These are phyloP conservation scores for Alternaria dauci DNA, from an alignment of 2,329 filamentous ascomycete genomes.

Conservation along the genomic window DNA sequence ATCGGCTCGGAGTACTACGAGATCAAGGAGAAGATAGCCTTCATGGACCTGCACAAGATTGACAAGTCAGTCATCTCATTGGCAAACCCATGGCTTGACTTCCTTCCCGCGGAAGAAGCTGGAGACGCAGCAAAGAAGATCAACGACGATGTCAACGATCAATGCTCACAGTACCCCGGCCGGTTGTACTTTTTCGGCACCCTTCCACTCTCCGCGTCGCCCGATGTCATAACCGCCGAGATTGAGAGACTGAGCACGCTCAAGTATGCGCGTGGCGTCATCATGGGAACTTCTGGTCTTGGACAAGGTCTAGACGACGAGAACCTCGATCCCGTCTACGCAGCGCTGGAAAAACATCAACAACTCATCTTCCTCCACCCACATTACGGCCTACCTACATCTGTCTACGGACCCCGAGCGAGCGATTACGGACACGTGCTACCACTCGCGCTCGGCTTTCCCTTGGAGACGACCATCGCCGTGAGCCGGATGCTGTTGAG, in stretches of 20 bases:
- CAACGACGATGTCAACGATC: conserved; percentile 78
- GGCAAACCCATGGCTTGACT: conserved; percentile 95
- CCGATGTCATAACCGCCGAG: conserved; percentile 68
- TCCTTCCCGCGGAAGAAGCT: conserved; percentile 70
- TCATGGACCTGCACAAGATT: conserved; percentile 88
- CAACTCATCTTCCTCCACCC: conserved; percentile 86
- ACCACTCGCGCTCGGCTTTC: conserved; percentile 85
- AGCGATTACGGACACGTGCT: conserved; percentile 87
- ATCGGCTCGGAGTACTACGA: conserved; percentile 86
- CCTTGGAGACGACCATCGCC: conserved; percentile 91
- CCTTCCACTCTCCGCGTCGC: conserved; percentile 75
- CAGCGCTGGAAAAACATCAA: conserved; percentile 69
- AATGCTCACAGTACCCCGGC: conserved; percentile 72
- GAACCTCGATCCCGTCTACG: conserved; percentile 74
- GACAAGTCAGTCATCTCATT: conserved; percentile 85
- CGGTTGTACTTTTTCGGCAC: conserved; percentile 84
- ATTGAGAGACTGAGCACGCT: conserved; percentile 69
- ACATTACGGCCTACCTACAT: conserved; percentile 84
- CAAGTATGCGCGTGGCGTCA: conserved; percentile 79
- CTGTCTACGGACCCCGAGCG: conserved; percentile 78
- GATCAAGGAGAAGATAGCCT: conserved; percentile 78
- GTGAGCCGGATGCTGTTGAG: conserved; percentile 87
- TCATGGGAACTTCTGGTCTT: conserved; percentile 84
- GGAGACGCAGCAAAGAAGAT: conserved; percentile 70
- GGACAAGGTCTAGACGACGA: conserved; percentile 83